Evolutionary conservation across 257 asterid species (phyloP).

Genomic region (Solanum medicagineum): DNA sequence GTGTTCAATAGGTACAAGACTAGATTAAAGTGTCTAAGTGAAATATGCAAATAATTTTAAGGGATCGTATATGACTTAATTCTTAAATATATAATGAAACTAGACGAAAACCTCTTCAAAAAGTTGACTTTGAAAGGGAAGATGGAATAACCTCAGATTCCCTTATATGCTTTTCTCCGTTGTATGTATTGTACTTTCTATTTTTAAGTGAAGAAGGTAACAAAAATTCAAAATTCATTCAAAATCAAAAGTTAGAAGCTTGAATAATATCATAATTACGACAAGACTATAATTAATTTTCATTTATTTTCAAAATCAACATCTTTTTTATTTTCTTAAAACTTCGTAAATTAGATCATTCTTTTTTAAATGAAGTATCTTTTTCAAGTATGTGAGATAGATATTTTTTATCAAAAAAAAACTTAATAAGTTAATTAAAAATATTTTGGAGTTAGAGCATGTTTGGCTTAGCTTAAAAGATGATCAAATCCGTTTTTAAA

Average conservation of each 20-base stretch:
- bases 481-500: no score
- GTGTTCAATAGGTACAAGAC: no score
- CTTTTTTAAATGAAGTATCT: neutral
- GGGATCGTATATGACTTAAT: rapidly evolving
- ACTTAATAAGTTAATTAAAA: no score
- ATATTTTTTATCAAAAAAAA: neutral
- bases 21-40: no score
- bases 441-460: no score
- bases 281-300: no score
- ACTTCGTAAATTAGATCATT: no score
- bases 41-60: no score
- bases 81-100: neutral
- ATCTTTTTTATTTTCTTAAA: neutral
- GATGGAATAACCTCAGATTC: neutral
- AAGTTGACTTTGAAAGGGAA: neutral
- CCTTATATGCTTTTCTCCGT: neutral
- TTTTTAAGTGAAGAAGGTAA: neutral
- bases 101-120: neutral
- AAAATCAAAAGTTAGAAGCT: neutral
- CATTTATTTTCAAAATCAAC: no score
- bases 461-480: no score
- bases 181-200: neutral
- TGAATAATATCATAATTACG: neutral
- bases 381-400: neutral
- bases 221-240: neutral